A percentile compares a stretch with the other conserved stretches of the same genome.
These are phyloP conservation scores for Rhizoctonia solani DNA, from an alignment of 1,284 basidiomycete genomes.

Conservation along the genomic window DNA sequence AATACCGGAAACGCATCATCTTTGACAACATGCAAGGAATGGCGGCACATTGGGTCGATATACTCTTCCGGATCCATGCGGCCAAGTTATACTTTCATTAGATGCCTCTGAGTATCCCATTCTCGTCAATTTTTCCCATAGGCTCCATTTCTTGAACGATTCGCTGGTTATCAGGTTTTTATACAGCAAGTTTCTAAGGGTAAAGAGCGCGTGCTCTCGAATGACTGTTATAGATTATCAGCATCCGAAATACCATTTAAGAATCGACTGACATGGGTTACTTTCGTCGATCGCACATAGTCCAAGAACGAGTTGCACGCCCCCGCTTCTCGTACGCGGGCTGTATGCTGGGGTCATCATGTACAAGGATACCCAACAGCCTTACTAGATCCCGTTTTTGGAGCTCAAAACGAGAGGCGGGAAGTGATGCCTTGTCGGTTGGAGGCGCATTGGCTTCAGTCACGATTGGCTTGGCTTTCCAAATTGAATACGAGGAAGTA, in stretches of 20 bases:
- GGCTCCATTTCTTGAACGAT: conserved; percentile 75
- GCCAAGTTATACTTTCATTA: no score
- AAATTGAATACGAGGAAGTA: conserved; percentile 79
- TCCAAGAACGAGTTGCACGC: conserved; percentile 79
- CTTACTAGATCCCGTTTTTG: conserved; percentile 84
- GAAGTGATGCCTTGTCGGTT: conserved; percentile 40
- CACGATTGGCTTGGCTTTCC: conserved; percentile 50
- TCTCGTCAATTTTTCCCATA: conserved; percentile 58
- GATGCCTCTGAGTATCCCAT: conserved; percentile 55
- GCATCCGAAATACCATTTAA: background rate
- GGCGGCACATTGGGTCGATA: no score
- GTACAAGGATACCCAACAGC: conserved; percentile 72
- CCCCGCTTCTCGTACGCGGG: conserved; percentile 68
- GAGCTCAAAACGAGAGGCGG: conserved; percentile 70
- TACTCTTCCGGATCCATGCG: no score
- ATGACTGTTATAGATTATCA: conserved; percentile 54
- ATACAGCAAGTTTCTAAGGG: conserved; percentile 75
- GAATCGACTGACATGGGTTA: conserved; percentile 75
- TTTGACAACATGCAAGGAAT: no score
- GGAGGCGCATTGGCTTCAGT: background rate
- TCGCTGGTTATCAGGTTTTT: conserved; percentile 78
- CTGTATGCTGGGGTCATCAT: conserved; percentile 68
- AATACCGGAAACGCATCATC: background rate
- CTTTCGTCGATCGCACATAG: conserved; percentile 86
- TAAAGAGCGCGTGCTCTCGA: conserved; percentile 86